These are phyloP conservation scores for Xerocomus brunneocitrinus DNA, from an alignment of 768 basidiomycete species.

Conservation along the genomic window DNA sequence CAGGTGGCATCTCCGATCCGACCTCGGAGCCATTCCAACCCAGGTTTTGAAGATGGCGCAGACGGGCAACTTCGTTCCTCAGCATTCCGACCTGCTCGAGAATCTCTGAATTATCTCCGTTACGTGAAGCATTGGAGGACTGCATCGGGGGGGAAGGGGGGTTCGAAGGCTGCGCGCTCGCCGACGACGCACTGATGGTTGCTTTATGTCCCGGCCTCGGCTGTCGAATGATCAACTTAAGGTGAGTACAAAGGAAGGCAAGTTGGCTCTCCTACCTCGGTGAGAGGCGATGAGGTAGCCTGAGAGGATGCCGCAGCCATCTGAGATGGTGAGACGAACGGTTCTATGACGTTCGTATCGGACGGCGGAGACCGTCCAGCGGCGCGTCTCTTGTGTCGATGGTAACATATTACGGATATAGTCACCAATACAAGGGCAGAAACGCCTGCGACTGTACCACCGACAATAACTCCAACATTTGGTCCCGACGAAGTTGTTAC, in stretches of 20 bases:
- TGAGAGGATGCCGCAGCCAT: not conserved
- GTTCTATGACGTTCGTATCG: not conserved
- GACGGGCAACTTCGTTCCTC: constrained; percentile 9
- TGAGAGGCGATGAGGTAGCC: not conserved
- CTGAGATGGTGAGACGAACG: not conserved
- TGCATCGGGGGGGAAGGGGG: not conserved
- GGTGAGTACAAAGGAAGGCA: too few species aligned
- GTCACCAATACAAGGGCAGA: not conserved
- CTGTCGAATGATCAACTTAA: not conserved
- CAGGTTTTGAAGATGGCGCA: not conserved
- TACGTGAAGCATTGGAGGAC: not conserved
- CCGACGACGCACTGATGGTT: not conserved
- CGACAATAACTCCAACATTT: not conserved
- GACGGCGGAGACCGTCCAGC: too few species aligned
- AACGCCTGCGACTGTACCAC: constrained; percentile 4
- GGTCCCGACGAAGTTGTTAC: not conserved
- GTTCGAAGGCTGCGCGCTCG: not conserved
- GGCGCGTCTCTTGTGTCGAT: not conserved
- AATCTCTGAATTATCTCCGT: not conserved
- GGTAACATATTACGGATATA: constrained; percentile 4
- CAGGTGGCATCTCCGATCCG: not conserved
- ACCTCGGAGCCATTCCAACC: not conserved
- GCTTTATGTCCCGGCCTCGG: not conserved
- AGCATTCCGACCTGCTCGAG: not conserved
- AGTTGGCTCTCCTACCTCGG: not conserved